Percentiles rank a stretch among this genome's conserved stretches.
phyloP scores from a whole-genome alignment of 257 asterid genomes.

The Rehmannia glutinosa region DNA sequence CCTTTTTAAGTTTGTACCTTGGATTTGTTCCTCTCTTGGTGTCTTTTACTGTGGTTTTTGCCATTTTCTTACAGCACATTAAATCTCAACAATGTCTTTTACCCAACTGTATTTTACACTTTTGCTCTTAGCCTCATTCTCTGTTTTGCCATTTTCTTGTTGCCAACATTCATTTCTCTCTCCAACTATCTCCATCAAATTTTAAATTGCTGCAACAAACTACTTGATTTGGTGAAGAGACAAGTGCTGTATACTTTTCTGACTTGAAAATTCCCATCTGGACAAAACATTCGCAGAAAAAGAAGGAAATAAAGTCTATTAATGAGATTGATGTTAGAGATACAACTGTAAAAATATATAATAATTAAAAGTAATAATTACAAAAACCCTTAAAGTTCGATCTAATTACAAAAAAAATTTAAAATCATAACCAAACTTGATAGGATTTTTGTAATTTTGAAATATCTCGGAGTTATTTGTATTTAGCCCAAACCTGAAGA shows the following conservation, averaged over 20 bases:
- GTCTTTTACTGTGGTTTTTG: constrained; percentile 46
- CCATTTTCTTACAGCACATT: constrained; percentile 36
- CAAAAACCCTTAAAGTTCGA: too few relatives aligned
- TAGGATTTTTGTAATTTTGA: too few relatives aligned
- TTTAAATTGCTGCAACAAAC: not conserved
- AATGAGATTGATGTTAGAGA: not conserved
- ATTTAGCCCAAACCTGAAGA: too few relatives aligned
- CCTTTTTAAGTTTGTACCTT: constrained; percentile 49
- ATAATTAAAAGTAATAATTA: too few relatives aligned
- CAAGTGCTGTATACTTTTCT: not conserved
- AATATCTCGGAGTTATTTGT: too few relatives aligned
- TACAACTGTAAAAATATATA: too few relatives aligned
- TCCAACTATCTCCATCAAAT: not conserved
- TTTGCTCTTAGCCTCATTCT: constrained; percentile 37
- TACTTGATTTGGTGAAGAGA: not conserved
- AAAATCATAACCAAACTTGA: too few relatives aligned
- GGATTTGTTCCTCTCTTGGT: constrained; percentile 50
- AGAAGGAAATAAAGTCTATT: not conserved
- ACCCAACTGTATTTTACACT: constrained; percentile 27
- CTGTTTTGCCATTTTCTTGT: not conserved
- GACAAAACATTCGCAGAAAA: not conserved
- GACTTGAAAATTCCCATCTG: not conserved
- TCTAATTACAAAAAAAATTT: too few relatives aligned
- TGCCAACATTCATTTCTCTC: not conserved
- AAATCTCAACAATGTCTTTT: constrained; percentile 45